A percentile compares a stretch with the other conserved stretches of the same genome.
Conservation (phyloP, 805 yeast genomes). For the Cyberlindnera galapagoensis region DNA sequence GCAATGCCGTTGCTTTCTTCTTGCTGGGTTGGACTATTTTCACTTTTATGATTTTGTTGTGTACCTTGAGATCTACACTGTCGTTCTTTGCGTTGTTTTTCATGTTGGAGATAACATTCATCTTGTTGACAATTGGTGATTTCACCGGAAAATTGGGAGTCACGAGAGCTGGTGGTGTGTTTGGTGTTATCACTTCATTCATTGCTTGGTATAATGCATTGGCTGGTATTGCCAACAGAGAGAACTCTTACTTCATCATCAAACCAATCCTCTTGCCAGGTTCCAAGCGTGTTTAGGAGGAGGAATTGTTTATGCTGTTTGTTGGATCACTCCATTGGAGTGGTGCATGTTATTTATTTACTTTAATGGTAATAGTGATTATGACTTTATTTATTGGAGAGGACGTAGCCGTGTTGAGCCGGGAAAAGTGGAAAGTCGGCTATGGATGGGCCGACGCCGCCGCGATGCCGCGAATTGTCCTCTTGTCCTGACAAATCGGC, state of each 20-base stretch:
- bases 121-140: constrained; percentile 47
- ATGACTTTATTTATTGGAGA: too few species aligned
- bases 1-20: constrained; percentile 52
- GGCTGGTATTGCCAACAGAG: constrained; percentile 52
- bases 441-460: too few species aligned
- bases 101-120: constrained; percentile 46
- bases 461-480: too few species aligned
- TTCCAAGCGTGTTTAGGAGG: constrained; percentile 11
- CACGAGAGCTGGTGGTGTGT: constrained; percentile 48
- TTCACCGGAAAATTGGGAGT: constrained; percentile 36
- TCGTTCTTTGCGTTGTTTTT: constrained; percentile 55
- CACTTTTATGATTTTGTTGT: constrained; percentile 44
- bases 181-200: constrained; percentile 47
- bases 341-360: too few species aligned
- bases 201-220: constrained; percentile 56
- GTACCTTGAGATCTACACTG: constrained; percentile 59
- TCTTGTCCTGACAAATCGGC: too few species aligned
- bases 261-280: constrained; percentile 29
- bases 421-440: too few species aligned
- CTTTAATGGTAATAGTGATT: too few species aligned
- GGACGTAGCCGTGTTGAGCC: too few species aligned
- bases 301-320: neutral
- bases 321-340: too few species aligned
- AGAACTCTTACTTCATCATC: constrained; percentile 39
- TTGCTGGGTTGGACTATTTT: constrained; percentile 59